These are phyloP conservation scores for Begonia loranthoides DNA, from an alignment of 306 rosid species.

Conservation along the genomic window DNA sequence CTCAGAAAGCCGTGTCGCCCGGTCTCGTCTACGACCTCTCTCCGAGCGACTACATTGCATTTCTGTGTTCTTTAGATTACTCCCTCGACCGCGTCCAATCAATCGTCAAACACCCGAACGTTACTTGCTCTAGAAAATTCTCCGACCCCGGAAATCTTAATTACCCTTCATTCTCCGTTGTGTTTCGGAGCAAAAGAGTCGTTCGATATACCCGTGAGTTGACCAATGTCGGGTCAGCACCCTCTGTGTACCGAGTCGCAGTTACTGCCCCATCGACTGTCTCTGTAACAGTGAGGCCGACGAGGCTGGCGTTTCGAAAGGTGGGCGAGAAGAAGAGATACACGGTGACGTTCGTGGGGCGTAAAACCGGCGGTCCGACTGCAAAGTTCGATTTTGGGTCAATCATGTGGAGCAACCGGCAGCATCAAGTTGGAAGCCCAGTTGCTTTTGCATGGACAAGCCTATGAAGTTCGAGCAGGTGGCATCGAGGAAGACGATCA, in stretches of 20 bases:
- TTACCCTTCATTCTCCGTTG: constrained; percentile 71
- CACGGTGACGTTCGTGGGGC: constrained; percentile 56
- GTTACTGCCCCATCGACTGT: constrained; percentile 41
- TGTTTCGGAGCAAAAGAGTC: constrained; percentile 53
- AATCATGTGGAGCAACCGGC: constrained; percentile 51
- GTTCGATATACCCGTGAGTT: constrained; percentile 53
- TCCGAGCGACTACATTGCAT: constrained; percentile 34
- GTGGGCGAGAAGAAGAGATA: constrained; percentile 52
- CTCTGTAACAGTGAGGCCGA: constrained; percentile 40
- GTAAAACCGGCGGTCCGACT: constrained; percentile 8
- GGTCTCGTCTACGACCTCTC: constrained; percentile 73
- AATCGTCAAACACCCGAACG: constrained; percentile 34
- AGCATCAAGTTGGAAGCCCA: constrained; percentile 62
- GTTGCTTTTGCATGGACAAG: constrained; percentile 57
- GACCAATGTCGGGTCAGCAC: constrained; percentile 62
- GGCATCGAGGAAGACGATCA: no score
- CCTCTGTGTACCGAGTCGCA: constrained; percentile 29
- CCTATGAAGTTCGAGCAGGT: no score
- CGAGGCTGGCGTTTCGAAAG: constrained; percentile 38
- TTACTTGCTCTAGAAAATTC: constrained; percentile 35
- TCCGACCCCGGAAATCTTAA: constrained; percentile 72
- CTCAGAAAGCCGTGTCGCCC: constrained; percentile 61
- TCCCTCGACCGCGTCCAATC: constrained; percentile 31
- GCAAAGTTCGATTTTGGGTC: constrained; percentile 53
- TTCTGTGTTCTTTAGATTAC: constrained; percentile 73